Conservation (phyloP, 495 filamentous ascomycete species). For the Neurospora discreta region DNA sequence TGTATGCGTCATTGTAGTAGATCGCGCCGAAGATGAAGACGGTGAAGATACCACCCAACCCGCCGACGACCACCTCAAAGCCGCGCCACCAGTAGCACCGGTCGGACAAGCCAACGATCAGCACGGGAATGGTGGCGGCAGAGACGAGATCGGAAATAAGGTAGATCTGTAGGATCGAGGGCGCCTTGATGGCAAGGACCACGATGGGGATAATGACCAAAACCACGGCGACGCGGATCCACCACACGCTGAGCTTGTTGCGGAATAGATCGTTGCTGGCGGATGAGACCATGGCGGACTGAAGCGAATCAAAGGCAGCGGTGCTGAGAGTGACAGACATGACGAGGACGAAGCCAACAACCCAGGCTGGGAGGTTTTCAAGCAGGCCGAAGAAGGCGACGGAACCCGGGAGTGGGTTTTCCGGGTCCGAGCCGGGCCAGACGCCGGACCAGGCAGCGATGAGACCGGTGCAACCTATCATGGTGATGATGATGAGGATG, state of each 20-base stretch:
- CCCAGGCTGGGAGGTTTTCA: constrained; percentile 57
- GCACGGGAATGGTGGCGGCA: constrained; percentile 55
- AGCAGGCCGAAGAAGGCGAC: constrained; percentile 65
- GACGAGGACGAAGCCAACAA: constrained; percentile 61
- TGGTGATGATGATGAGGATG: constrained; percentile 50
- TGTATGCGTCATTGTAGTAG: constrained; percentile 52
- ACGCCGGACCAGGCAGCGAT: constrained; percentile 65
- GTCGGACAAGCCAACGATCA: constrained; percentile 53
- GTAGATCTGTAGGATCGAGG: constrained; percentile 63
- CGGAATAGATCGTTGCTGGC: constrained; percentile 70
- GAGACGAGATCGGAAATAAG: constrained; percentile 65
- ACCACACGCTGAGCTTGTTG: constrained; percentile 61
- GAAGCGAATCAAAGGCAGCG: constrained; percentile 62
- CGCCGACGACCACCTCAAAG: constrained; percentile 61
- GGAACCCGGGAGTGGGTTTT: constrained; percentile 42
- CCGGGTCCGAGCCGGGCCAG: constrained; percentile 39
- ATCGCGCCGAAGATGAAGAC: constrained; percentile 67
- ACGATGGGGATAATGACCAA: constrained; percentile 59
- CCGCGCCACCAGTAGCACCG: constrained; percentile 60
- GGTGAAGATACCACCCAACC: constrained; percentile 58
- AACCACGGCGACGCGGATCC: constrained; percentile 51
- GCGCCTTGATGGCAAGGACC: constrained; percentile 57
- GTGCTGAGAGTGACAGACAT: constrained; percentile 65
- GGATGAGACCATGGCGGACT: constrained; percentile 66
- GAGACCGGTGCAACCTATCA: constrained; percentile 57